Base-by-base conservation (phyloP, 2,329 filamentous ascomycete genomes). In the Pseudogymnoascus sp. region DNA sequence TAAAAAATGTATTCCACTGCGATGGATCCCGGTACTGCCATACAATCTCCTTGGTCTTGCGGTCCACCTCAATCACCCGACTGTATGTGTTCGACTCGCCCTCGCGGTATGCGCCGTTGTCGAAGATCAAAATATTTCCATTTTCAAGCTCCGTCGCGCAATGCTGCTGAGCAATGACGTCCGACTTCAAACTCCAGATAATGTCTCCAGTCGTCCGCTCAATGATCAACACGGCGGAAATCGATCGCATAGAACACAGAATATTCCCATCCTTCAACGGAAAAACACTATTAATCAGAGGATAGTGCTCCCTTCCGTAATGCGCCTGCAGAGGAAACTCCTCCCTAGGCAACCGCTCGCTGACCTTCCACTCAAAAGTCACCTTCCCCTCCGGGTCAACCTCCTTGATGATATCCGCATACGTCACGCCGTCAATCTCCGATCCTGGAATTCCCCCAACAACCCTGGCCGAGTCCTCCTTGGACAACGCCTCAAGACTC, bases 121-220 rank as follows among this genome's bases (percentile, higher is more conserved):
- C 78, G 64, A 80, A 78, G 61, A 80, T 75, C 16, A 80, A 69
- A 14, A 80, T 78, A 59, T 75, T 75, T 4, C 78, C 77, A 24
- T 75, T 70, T 0, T 73, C 68, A 4, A 79, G 70, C 65, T 79
- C 75, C 28, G 71, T 75, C 0, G 78, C 77, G 61, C 75, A 76
- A 67, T 80, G 78, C 65, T 79, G 78, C 66, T 80, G 78, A 1
- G 74, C 75, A 0, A 80, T 70, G 2, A 75, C 70, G 3, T 73
- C 74, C 2, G 74, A 72, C 24, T 74, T 72, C 11, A 80, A 70
- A 41, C 75, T 73, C 78, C 78, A 80, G 2, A 78, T 68, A 11
- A 80, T 71, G 5, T 77, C 66, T 0, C 76, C 77, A 0, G 76
- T 78, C 16, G 71, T 59, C 6, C 74, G 71, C 16, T 72, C 73